Evolutionary conservation across 192 early-diverging fungal species (phyloP).

Genomic region (Coemansia sp.): DNA sequence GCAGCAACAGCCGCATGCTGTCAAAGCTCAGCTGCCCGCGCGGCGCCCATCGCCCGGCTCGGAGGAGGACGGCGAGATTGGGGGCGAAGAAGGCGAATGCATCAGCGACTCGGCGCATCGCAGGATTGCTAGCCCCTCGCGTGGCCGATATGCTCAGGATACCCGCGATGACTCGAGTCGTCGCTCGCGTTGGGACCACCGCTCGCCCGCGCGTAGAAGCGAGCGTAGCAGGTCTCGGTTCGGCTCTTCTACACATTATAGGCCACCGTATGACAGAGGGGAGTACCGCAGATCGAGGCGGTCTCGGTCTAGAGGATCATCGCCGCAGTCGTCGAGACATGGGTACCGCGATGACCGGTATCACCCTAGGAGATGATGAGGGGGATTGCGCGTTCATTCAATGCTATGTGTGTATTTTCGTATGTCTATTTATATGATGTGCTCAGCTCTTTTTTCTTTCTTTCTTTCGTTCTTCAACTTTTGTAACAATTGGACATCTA

Average conservation of each 20-base stretch:
- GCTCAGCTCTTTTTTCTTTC: background rate
- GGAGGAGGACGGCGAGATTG: constrained; percentile 53
- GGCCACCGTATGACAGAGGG: constrained; percentile 14
- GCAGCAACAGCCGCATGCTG: background rate
- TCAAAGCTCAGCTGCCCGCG: background rate
- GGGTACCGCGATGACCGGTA: constrained; percentile 7
- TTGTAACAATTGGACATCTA: background rate
- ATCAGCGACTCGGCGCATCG: background rate
- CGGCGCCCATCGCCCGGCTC: constrained; percentile 11
- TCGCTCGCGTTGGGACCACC: background rate
- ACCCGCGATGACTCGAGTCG: constrained; percentile 4
- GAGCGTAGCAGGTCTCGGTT: constrained; percentile 20
- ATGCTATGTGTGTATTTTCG: background rate
- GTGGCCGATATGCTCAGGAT: background rate
- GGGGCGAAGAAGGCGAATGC: constrained; percentile 40
- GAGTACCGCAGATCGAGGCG: constrained; percentile 20
- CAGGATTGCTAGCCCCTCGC: background rate
- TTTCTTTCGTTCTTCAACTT: background rate
- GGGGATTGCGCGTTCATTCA: background rate
- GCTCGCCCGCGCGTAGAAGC: constrained; percentile 8
- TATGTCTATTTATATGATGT: background rate
- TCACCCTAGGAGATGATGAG: background rate
- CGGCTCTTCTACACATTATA: background rate
- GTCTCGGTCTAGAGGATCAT: constrained; percentile 22
- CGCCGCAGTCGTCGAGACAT: background rate